These are phyloP conservation scores for Trametes cubensis DNA, from an alignment of 768 basidiomycete genomes.

Conservation along the genomic window DNA sequence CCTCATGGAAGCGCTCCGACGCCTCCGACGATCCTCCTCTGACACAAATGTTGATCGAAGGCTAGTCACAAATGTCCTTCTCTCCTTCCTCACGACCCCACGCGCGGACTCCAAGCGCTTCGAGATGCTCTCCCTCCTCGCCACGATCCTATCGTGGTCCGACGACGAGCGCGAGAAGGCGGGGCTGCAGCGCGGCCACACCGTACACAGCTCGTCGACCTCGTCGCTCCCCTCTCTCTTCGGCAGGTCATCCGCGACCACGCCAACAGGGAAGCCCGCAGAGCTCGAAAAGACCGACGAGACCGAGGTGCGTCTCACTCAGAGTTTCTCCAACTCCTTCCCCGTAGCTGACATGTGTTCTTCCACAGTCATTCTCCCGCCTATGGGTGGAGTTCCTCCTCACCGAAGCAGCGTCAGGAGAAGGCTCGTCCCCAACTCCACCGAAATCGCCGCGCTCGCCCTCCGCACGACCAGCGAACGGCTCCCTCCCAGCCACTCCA, in stretches of 20 bases:
- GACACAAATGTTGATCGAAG: constrained; percentile 90
- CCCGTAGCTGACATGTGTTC: neutral
- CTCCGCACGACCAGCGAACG: constrained; percentile 34
- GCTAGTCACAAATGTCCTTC: constrained; percentile 90
- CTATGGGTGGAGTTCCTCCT: constrained; percentile 98
- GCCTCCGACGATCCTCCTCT: constrained; percentile 81
- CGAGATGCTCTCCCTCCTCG: constrained; percentile 90
- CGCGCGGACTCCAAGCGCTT: constrained; percentile 93
- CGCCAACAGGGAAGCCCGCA: constrained; percentile 40
- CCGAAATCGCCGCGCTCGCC: constrained; percentile 29
- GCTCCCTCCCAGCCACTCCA: constrained; percentile 42
- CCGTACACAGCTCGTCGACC: constrained; percentile 16
- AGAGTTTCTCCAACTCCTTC: neutral
- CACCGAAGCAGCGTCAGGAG: constrained; percentile 75
- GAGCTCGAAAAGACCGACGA: constrained; percentile 82
- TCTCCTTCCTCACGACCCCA: constrained; percentile 88
- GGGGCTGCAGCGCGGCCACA: constrained; percentile 62
- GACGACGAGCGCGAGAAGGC: constrained; percentile 92
- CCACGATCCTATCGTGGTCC: constrained; percentile 90
- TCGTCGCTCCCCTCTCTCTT: constrained; percentile 30
- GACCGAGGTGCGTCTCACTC: constrained; percentile 62
- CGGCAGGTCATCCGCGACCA: constrained; percentile 32
- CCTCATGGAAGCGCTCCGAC: constrained; percentile 94
- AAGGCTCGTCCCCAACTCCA: constrained; percentile 26
- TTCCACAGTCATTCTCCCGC: constrained; percentile 85